Conservation (phyloP, 2,329 filamentous ascomycete genomes). For the Epichloe hybrida region DNA sequence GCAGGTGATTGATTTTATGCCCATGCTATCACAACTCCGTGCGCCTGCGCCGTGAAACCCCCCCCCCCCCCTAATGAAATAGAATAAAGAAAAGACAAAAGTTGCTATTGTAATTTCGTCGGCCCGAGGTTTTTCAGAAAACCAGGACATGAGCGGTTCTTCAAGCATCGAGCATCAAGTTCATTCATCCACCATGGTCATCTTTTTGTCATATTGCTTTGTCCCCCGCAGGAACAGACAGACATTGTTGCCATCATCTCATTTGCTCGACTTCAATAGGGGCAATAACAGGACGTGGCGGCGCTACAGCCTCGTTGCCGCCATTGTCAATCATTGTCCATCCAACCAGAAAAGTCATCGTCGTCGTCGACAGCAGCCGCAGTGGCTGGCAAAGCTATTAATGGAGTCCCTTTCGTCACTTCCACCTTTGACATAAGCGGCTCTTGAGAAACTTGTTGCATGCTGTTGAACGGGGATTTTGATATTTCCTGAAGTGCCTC, state of each 20-base stretch:
- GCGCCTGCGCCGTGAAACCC: not conserved
- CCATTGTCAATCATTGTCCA: conserved; percentile 11
- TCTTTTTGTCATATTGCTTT: not conserved
- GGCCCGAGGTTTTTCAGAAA: not conserved
- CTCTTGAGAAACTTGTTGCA: not conserved
- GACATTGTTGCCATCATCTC: not conserved
- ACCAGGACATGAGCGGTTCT: not conserved
- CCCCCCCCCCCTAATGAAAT: not conserved
- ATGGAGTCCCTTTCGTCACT: conserved; percentile 1
- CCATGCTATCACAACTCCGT: not conserved
- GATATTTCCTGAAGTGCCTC: not conserved
- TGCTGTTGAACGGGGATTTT: not conserved
- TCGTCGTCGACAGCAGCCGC: conserved; percentile 6
- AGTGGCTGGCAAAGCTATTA: conserved; percentile 8
- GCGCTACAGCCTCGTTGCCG: not conserved
- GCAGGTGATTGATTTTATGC: not conserved
- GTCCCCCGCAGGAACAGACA: not conserved
- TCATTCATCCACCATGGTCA: not conserved
- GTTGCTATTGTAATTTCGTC: not conserved
- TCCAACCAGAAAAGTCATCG: conserved; percentile 15
- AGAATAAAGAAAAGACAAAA: not conserved
- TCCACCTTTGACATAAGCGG: not conserved
- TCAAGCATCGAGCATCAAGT: not conserved
- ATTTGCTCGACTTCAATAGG: not conserved
- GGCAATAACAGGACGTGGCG: not conserved